phyloP scores from a whole-genome alignment of 2,329 filamentous ascomycete species.

The Parafenestella ontariensis region DNA sequence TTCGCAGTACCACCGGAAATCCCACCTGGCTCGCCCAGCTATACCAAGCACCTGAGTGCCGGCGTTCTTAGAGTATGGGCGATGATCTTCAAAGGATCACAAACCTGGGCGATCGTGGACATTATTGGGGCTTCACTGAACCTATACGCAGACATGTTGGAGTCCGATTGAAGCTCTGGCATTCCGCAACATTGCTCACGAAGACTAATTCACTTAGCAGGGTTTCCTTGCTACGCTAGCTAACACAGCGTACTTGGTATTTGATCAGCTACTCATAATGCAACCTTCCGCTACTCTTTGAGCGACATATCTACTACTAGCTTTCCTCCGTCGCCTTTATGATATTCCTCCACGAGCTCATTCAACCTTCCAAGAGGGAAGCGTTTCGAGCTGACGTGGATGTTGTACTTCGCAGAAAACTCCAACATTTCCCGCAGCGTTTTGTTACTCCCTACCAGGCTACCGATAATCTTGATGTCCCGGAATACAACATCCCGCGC shows the following conservation, averaged over 20 bases:
- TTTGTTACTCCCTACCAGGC: conserved; percentile 53
- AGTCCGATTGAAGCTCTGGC: conserved; percentile 39
- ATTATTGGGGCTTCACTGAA: conserved; percentile 52
- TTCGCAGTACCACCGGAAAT: conserved; percentile 38
- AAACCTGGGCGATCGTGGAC: conserved; percentile 54
- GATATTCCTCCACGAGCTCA: conserved; percentile 54
- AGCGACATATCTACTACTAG: conserved; percentile 53
- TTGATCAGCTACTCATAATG: neutral
- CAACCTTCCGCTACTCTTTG: conserved; percentile 1
- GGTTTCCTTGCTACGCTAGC: neutral
- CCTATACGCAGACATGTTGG: conserved; percentile 51
- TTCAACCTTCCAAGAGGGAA: conserved; percentile 49
- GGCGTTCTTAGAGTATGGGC: conserved; percentile 53
- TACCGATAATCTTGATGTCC: conserved; percentile 53
- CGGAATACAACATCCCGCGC: conserved; percentile 54
- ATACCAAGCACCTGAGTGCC: conserved; percentile 47
- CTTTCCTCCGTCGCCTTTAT: conserved; percentile 55
- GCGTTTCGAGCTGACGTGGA: conserved; percentile 46
- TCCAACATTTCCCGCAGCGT: conserved; percentile 50
- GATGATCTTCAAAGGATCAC: conserved; percentile 51
- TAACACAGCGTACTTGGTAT: neutral
- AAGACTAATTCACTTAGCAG: too few species aligned
- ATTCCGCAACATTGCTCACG: neutral
- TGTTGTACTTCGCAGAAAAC: conserved; percentile 46
- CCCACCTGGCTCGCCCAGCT: conserved; percentile 42